Percentiles rank a stretch among this genome's conserved stretches.
These are phyloP conservation scores for Pseudozyma sp. DNA, from an alignment of 1,284 basidiomycete species.

Conservation along the genomic window DNA sequence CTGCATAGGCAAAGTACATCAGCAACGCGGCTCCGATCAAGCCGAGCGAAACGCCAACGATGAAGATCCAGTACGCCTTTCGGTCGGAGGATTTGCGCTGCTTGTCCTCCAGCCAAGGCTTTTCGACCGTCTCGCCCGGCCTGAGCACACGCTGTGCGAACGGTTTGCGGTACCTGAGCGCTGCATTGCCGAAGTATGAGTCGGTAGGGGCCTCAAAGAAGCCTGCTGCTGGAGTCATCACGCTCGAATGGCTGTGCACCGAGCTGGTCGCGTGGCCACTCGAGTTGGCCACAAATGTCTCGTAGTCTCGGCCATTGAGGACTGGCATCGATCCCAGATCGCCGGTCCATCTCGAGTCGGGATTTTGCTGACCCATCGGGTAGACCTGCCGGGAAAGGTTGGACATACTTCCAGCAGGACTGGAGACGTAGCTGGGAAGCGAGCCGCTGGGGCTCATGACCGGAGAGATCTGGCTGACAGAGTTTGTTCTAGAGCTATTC, in stretches of 20 bases:
- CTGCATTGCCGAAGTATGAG: constrained; percentile 6
- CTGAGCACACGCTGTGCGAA: constrained; percentile 25
- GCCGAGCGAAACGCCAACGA: constrained; percentile 24
- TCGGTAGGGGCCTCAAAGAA: constrained; percentile 18
- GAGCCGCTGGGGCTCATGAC: too few species aligned
- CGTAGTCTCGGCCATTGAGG: neutral
- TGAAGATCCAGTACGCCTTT: constrained; percentile 51
- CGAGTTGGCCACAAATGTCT: constrained; percentile 1
- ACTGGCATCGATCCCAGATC: neutral
- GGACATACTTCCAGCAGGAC: too few species aligned
- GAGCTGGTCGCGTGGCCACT: constrained; percentile 1
- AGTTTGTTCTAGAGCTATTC: too few species aligned
- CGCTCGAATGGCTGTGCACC: constrained; percentile 8
- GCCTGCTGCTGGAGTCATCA: constrained; percentile 20
- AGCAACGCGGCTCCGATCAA: constrained; percentile 22
- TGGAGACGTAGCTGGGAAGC: constrained; percentile 4
- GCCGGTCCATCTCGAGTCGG: neutral
- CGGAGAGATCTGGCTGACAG: too few species aligned
- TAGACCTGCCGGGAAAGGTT: too few species aligned
- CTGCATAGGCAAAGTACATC: constrained; percentile 40
- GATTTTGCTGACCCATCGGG: too few species aligned
- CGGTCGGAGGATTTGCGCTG: constrained; percentile 33
- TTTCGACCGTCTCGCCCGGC: constrained; percentile 17
- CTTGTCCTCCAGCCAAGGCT: constrained; percentile 53
- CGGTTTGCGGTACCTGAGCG: constrained; percentile 29